A percentile compares a stretch with the other conserved stretches of the same genome.
These are phyloP conservation scores for Jaltomata sinuosa DNA, from an alignment of 257 asterid genomes.

Conservation along the genomic window DNA sequence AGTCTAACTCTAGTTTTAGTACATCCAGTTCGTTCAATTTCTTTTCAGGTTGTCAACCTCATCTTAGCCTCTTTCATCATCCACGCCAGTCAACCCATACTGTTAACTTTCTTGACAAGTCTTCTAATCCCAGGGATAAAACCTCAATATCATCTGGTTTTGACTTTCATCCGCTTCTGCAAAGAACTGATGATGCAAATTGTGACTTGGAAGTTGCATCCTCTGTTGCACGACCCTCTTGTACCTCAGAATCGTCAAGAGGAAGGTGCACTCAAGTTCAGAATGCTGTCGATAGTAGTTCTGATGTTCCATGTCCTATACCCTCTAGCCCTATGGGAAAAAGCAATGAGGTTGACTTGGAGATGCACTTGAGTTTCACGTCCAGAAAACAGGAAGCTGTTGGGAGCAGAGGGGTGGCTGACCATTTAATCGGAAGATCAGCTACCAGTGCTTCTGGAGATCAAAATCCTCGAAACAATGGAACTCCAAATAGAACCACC, in stretches of 20 bases:
- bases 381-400: slow-evolving; percentile 32
- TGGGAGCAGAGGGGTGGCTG: slow-evolving; percentile 20
- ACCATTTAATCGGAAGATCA: slow-evolving; percentile 9
- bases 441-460: slow-evolving; percentile 10
- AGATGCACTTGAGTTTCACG: slow-evolving; percentile 54
- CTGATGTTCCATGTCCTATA: slow-evolving; percentile 28
- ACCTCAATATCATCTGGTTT: slow-evolving; percentile 32
- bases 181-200: slow-evolving; percentile 42
- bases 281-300: slow-evolving; percentile 20
- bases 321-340: slow-evolving; percentile 26
- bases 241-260: slow-evolving; percentile 25
- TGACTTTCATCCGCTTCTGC: slow-evolving; percentile 88
- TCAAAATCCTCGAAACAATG: slow-evolving; percentile 12
- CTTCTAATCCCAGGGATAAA: slow-evolving; percentile 41
- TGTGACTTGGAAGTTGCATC: slow-evolving; percentile 19
- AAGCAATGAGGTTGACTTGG: slow-evolving; percentile 57
- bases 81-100: slow-evolving; percentile 62
- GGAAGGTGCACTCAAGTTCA: slow-evolving; percentile 20
- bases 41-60: slow-evolving; percentile 62
- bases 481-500: slow-evolving; percentile 22
- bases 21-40: slow-evolving; percentile 41
- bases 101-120: slow-evolving; percentile 50
- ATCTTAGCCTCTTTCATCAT: slow-evolving; percentile 66
- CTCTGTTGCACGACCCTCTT: slow-evolving; percentile 23
- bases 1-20: slow-evolving; percentile 22